Base-by-base conservation (phyloP, 768 basidiomycete species). In the Hydnum rufescens region DNA sequence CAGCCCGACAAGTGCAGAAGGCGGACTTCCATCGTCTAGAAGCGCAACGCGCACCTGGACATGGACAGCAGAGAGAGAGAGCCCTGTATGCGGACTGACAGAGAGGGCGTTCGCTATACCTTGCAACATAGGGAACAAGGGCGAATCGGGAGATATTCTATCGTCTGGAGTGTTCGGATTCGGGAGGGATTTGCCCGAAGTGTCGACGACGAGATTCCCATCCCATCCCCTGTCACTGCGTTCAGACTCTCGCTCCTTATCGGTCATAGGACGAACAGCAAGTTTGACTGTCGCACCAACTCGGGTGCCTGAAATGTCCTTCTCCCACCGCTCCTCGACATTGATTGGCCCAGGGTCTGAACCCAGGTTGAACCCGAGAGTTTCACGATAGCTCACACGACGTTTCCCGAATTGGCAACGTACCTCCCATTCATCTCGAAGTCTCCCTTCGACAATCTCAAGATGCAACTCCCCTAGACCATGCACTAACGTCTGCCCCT, bases 401-500 rank as follows among this genome's bases (percentile, higher is more conserved):
- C 85, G 75, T 53, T 65, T 68, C 3, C 87, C 85, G 57, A 88
- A 74, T 60, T 87, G 78, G 60, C 84, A 87, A 43, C 74, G 70
- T 30, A 68, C 82, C 30, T 75, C 72, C 80, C 82, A 90, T 64
- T 89, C 87, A 53, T 84, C 77, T 51, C 69, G 71, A 26, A 90
- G 67, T 42, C 88, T 73, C n/a, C 77, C 75, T 64, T 85, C 83
- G 5, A 88, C 71, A 52, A 90, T 88, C 64, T 90, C 87, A n/a
- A 90, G 73, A 61, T 90, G 87, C 8, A 90, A 71, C 29, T 82
- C 76, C 13, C 87, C 87, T 39, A 90, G 74, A 2, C 86, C 86
- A 58, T 89, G 83, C 1, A 86, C 71, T 29, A 90, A 71, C 31
- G 86, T 68, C 59, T 90, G 87, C 1, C 85, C 87, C 57, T 90